phyloP scores from a whole-genome alignment of 805 yeast genomes.

The Yarrowia osloensis region DNA sequence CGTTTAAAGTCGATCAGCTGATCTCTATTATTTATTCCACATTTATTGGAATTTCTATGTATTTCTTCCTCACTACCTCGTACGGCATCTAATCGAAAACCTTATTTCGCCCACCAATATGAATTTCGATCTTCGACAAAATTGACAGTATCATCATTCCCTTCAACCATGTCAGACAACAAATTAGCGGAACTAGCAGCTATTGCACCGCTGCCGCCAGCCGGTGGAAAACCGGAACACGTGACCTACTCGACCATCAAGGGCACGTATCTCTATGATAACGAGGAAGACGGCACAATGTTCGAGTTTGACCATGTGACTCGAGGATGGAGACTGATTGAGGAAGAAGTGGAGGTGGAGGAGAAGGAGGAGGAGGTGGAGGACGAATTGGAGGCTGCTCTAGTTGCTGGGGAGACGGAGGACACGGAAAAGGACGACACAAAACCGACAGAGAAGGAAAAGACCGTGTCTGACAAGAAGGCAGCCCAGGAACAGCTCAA shows the following conservation, averaged over 20 bases:
- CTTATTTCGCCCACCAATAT: neutral
- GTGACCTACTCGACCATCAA: constrained; percentile 16
- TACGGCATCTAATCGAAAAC: neutral
- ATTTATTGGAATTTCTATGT: too few species aligned
- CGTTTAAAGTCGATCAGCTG: too few species aligned
- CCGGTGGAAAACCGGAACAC: constrained; percentile 4
- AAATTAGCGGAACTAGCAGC: neutral
- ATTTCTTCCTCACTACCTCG: neutral
- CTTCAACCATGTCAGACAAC: neutral
- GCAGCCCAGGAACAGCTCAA: neutral
- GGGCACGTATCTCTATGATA: constrained; percentile 14
- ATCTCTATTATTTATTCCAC: too few species aligned
- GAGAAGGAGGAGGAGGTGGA: neutral
- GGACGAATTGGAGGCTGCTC: neutral
- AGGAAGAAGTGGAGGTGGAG: neutral
- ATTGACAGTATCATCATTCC: neutral
- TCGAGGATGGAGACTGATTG: neutral
- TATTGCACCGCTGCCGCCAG: constrained; percentile 6
- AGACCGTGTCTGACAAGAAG: neutral
- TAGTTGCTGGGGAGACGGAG: neutral
- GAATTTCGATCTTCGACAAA: neutral
- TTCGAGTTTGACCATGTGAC: constrained; percentile 21
- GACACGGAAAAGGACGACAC: neutral
- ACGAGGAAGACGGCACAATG: neutral
- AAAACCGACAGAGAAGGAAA: neutral